Conservation (phyloP, 192 early-diverging fungal species). For the Coemansia sp. region DNA sequence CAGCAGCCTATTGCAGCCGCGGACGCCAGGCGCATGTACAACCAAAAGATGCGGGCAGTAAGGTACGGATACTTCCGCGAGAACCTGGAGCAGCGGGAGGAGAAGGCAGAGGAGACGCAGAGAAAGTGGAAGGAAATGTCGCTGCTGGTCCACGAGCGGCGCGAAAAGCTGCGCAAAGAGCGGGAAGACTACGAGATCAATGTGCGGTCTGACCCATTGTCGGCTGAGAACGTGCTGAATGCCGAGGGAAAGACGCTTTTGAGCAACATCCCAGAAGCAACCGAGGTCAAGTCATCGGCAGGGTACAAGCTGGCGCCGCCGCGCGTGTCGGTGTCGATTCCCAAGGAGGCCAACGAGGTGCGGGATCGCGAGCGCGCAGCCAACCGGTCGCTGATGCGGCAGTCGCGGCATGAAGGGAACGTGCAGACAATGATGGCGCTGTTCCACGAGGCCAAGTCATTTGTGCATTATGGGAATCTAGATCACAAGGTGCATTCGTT, state of each 20-base stretch:
- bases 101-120: constrained; percentile 12
- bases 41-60: constrained; percentile 27
- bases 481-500: constrained; percentile 27
- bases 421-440: constrained; percentile 47
- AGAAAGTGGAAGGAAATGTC: constrained; percentile 4
- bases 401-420: constrained; percentile 32
- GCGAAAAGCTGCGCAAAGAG: constrained; percentile 25
- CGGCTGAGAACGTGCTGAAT: constrained; percentile 53
- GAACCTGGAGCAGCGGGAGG: constrained; percentile 22
- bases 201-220: constrained; percentile 45
- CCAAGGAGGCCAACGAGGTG: constrained; percentile 31
- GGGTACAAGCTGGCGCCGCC: constrained; percentile 44
- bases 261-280: constrained; percentile 12
- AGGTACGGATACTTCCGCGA: constrained; percentile 35
- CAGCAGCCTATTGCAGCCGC: background rate
- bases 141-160: constrained; percentile 12
- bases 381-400: constrained; percentile 18
- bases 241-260: constrained; percentile 46
- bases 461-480: constrained; percentile 43
- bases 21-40: constrained; percentile 23
- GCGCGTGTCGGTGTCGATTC: constrained; percentile 31
- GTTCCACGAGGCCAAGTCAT: constrained; percentile 44
- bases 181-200: constrained; percentile 30
- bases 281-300: background rate
- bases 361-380: constrained; percentile 29